Evolutionary conservation across 768 basidiomycete species (phyloP).

Genomic region (Pleurotus salmoneostramineus): DNA sequence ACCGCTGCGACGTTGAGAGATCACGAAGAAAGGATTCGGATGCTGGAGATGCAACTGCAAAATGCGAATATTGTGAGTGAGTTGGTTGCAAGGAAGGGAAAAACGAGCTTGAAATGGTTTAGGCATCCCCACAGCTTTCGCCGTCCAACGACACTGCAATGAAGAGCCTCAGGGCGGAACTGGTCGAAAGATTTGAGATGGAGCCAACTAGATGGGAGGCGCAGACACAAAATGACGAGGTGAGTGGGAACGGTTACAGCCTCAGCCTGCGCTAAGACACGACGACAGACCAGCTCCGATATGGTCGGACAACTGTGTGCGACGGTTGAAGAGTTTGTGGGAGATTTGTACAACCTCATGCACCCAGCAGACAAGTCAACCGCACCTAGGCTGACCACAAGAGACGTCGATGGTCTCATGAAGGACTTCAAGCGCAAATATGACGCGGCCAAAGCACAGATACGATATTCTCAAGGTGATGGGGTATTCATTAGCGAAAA

Average conservation of each 20-base stretch:
- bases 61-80: too few relatives aligned
- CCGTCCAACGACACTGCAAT: neutral
- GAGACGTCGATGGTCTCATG: neutral
- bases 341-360: neutral
- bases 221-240: too few relatives aligned
- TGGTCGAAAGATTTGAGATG: neutral
- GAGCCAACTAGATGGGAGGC: too few relatives aligned
- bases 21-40: neutral
- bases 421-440: neutral
- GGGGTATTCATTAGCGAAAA: too few relatives aligned
- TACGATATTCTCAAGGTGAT: neutral
- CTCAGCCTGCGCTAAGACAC: too few relatives aligned
- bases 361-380: neutral
- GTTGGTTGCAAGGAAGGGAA: too few relatives aligned
- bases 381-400: neutral
- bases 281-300: neutral
- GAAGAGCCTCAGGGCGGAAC: neutral
- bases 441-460: neutral
- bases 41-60: neutral
- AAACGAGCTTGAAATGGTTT: neutral
- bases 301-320: neutral
- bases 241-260: too few relatives aligned
- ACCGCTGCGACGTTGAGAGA: neutral
- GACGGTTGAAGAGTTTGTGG: neutral
- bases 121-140: neutral